Base-by-base conservation (phyloP, 75 land plant genomes). In the Pinus taeda region DNA sequence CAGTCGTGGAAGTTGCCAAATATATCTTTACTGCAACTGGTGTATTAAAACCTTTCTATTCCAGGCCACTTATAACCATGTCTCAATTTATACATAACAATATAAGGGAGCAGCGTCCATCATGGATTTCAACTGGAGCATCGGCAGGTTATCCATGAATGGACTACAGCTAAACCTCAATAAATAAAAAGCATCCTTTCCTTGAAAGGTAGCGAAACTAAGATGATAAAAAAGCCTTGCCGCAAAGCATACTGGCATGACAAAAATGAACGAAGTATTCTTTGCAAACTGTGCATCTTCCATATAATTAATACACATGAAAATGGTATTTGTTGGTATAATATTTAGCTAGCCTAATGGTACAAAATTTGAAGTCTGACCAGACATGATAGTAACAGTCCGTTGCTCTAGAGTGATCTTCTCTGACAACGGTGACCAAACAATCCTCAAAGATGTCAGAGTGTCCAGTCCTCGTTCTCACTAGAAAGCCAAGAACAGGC, bases 301-400 rank as follows among this genome's bases (percentile, higher is more conserved):
- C 72, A 42, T 18, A 69, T n/a, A 69, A 37, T 42, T 42, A 69
- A n/a, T n/a, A 69, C 49, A 45, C 72, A n/a, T 39, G 39, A 69
- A 69, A 69, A 69, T 69, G 55, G 3, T 9, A 49, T 2, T 69
- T 69, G 72, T 42, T n/a, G 24, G 45, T 39, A 69, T 69, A 42
- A 42, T n/a, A 69, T 69, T 42, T 39, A 69, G 11, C 72, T 20
- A 69, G 71, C 71, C 71, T 67, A 69, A 20, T 42, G 49, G n/a
- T 69, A 69, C 72, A 69, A 69, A 69, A 69, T 42, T 69, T n/a
- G 72, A 69, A n/a, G 72, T 42, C 72, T 45, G 18, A 7, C 53
- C 22, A 42, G 72, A 69, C 42, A 69, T 9, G 17, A 37, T 66
- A 69, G n/a, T n/a, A 69, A 69, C 72, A 69, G 4, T 13, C 33